Evolutionary conservation across 306 rosid genomes (phyloP).

Genomic region (Dalbergia oliveri): DNA sequence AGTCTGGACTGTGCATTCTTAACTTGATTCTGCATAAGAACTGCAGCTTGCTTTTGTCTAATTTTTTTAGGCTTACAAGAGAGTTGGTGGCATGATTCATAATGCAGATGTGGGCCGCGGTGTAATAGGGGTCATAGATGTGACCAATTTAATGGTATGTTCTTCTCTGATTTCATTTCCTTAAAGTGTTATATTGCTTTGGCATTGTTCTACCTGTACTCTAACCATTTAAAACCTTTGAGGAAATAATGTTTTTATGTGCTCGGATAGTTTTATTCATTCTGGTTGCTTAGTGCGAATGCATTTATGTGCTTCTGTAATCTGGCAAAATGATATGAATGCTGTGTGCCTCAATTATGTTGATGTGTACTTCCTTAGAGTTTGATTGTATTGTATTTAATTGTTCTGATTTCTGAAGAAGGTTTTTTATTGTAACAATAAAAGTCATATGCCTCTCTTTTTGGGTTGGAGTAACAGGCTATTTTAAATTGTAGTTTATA

Average conservation of each 20-base stretch:
- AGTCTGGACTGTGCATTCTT: slow-evolving; percentile 10
- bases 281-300: slow-evolving; percentile 19
- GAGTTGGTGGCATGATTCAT: slow-evolving; percentile 70
- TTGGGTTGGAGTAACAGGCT: not conserved
- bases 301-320: not conserved
- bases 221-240: slow-evolving; percentile 25
- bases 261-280: not conserved
- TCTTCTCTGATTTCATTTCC: slow-evolving; percentile 24
- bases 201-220: not conserved
- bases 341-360: not conserved
- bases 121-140: slow-evolving; percentile 70
- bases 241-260: not conserved
- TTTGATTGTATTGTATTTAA: not conserved
- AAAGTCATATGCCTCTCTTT: not conserved
- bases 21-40: not conserved
- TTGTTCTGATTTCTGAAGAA: slow-evolving; percentile 13
- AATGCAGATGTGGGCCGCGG: slow-evolving; percentile 66
- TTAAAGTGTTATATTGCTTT: slow-evolving; percentile 30
- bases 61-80: slow-evolving; percentile 65
- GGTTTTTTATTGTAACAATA: not conserved
- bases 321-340: slow-evolving; percentile 16
- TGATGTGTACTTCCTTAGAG: not conserved
- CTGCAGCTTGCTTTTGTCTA: slow-evolving; percentile 7
- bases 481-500: not conserved
- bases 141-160: slow-evolving; percentile 61